Evolutionary conservation across 2,329 filamentous ascomycete genomes (phyloP).

Genomic region (Ophiognomonia clavigignenti-juglandacearum): DNA sequence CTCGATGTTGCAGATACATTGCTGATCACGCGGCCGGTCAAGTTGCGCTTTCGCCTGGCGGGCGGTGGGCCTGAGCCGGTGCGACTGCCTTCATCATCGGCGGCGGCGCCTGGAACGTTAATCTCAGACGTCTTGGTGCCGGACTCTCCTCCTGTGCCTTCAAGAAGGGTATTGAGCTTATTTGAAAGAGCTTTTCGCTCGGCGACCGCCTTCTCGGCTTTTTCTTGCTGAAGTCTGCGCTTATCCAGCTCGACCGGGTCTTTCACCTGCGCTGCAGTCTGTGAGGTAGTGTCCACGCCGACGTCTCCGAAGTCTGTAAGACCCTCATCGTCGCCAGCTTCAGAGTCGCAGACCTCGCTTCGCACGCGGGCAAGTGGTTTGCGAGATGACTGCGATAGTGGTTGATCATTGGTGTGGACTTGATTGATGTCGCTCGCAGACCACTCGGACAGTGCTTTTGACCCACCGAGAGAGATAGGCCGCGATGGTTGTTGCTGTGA

Average conservation of each 20-base stretch:
- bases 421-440: conserved; percentile 38
- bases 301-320: background rate
- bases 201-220: conserved; percentile 21
- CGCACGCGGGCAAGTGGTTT: conserved; percentile 27
- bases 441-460: conserved; percentile 35
- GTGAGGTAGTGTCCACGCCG: conserved; percentile 5
- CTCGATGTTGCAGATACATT: conserved; percentile 50
- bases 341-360: conserved; percentile 37
- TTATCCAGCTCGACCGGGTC: conserved; percentile 7
- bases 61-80: conserved; percentile 16
- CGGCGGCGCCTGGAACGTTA: background rate
- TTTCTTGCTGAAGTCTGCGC: conserved; percentile 13
- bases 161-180: conserved; percentile 39
- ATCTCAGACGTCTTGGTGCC: conserved; percentile 1
- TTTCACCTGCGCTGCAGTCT: background rate
- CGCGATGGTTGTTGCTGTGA: conserved; percentile 11
- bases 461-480: conserved; percentile 22
- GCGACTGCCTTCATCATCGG: conserved; percentile 3
- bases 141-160: conserved; percentile 18
- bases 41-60: conserved; percentile 37
- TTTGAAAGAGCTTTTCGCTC: conserved; percentile 37
- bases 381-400: conserved; percentile 4
- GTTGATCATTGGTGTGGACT: conserved; percentile 29
- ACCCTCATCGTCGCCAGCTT: conserved; percentile 18
- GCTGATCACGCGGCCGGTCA: conserved; percentile 55